These are phyloP conservation scores for Passalora sequoiae DNA, from an alignment of 2,329 filamentous ascomycete genomes.

Conservation along the genomic window DNA sequence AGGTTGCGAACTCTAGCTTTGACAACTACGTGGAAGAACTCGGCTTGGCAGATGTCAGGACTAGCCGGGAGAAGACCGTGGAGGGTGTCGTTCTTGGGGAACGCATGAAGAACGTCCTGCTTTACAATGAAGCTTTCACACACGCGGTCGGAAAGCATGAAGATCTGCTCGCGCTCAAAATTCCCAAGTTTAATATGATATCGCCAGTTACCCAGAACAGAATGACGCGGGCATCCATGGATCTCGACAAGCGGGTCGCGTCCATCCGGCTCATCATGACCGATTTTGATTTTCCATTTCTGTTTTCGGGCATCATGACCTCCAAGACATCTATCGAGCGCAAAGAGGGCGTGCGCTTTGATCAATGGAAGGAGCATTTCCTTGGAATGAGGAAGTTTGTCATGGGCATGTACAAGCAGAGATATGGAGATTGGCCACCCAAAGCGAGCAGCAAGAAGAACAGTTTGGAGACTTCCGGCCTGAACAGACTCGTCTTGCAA, in stretches of 20 bases:
- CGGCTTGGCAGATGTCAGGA: conserved; percentile 69
- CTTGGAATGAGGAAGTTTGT: conserved; percentile 68
- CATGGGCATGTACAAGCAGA: conserved; percentile 62
- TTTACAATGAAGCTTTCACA: conserved; percentile 89
- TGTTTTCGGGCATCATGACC: conserved; percentile 83
- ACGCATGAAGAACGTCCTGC: conserved; percentile 69
- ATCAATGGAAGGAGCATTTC: conserved; percentile 74
- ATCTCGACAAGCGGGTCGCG: conserved; percentile 67
- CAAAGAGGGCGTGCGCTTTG: conserved; percentile 70
- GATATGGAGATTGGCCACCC: conserved; percentile 77
- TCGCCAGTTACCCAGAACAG: conserved; percentile 67
- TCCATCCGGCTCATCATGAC: conserved; percentile 69
- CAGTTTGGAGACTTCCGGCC: conserved; percentile 73
- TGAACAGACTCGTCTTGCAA: conserved; percentile 77
- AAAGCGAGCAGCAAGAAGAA: conserved; percentile 92
- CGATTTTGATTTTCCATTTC: conserved; percentile 82
- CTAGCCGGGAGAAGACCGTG: conserved; percentile 80
- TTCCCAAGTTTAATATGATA: conserved; percentile 65
- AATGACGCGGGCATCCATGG: conserved; percentile 76
- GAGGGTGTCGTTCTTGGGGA: conserved; percentile 88
- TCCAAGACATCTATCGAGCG: conserved; percentile 74
- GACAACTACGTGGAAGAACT: conserved; percentile 72
- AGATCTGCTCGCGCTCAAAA: conserved; percentile 63
- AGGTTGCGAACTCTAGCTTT: conserved; percentile 60
- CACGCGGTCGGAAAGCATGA: conserved; percentile 84